Conservation (phyloP, 495 filamentous ascomycete species). For the Ramalina intermedia region DNA sequence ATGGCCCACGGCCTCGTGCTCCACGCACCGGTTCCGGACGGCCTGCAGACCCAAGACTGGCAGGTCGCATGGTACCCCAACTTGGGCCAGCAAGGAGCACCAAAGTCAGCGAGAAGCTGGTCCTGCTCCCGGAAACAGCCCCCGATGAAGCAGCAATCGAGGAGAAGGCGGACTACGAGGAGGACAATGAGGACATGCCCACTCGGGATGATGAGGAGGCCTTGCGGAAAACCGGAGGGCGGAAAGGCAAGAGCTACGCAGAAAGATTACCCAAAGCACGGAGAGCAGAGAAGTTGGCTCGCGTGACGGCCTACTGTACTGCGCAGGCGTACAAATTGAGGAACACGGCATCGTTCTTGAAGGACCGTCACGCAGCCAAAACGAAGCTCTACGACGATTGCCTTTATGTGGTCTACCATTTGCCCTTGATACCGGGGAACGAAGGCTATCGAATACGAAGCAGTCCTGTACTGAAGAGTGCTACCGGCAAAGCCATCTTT, state of each 20-base stretch:
- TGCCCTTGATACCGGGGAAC: conserved; percentile 69
- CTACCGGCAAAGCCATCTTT: conserved; percentile 80
- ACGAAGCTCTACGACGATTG: conserved; percentile 99
- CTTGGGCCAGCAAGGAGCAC: conserved; percentile 78
- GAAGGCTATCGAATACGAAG: conserved; percentile 81
- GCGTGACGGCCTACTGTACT: conserved; percentile 92
- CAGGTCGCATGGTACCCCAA: conserved; percentile 41
- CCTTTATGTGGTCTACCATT: conserved; percentile 87
- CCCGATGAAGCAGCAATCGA: conserved; percentile 28
- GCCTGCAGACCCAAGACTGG: conserved; percentile 26
- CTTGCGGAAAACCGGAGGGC: conserved; percentile 44
- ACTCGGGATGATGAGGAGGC: conserved; percentile 68
- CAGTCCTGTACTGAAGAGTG: conserved; percentile 79
- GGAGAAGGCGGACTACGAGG: conserved; percentile 38
- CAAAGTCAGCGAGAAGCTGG: conserved; percentile 88
- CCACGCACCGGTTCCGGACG: conserved; percentile 28
- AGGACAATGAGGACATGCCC: conserved; percentile 53
- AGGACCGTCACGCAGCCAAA: conserved; percentile 76
- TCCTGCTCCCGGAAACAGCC: conserved; percentile 76
- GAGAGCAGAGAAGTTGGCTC: conserved; percentile 70
- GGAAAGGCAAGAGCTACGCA: conserved; percentile 81
- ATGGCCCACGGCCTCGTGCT: conserved; percentile 34
- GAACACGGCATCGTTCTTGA: conserved; percentile 72
- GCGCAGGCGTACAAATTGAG: conserved; percentile 86
- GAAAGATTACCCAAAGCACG: conserved; percentile 84